These are phyloP conservation scores for Tricholoma sp. DNA, from an alignment of 768 basidiomycete species.

Conservation along the genomic window DNA sequence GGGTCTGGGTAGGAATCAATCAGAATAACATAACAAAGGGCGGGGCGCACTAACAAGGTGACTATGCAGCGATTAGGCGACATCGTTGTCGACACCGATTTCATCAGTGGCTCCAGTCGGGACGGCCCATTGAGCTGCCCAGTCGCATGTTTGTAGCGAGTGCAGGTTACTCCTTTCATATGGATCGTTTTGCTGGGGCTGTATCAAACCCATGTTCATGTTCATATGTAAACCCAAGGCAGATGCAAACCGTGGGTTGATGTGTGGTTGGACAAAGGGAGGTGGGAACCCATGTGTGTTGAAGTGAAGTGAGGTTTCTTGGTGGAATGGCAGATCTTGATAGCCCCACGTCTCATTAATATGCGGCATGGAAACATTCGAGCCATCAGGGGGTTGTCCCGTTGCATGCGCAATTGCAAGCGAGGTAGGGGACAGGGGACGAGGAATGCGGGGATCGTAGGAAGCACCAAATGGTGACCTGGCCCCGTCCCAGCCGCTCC, in stretches of 20 bases:
- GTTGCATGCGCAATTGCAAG: slow-evolving; percentile 41
- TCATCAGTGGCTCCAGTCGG: slow-evolving; percentile 14
- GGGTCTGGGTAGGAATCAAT: neutral
- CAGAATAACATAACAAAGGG: neutral
- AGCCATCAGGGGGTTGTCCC: slow-evolving; percentile 31
- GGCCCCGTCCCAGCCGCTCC: slow-evolving; percentile 12
- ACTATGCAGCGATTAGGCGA: neutral
- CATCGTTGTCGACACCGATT: neutral
- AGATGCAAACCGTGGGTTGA: slow-evolving; percentile 76
- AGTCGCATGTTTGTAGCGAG: slow-evolving; percentile 13
- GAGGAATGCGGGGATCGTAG: slow-evolving; percentile 24
- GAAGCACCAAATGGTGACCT: slow-evolving; percentile 19
- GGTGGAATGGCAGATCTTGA: slow-evolving; percentile 12
- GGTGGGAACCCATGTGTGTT: slow-evolving; percentile 14
- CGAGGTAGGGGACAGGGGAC: slow-evolving; percentile 39
- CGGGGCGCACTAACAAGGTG: neutral
- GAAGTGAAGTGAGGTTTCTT: slow-evolving; percentile 15
- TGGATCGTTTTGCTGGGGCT: slow-evolving; percentile 16
- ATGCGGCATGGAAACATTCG: slow-evolving; percentile 13
- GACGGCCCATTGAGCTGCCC: slow-evolving; percentile 37
- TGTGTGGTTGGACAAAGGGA: slow-evolving; percentile 65
- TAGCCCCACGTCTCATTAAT: slow-evolving; percentile 14
- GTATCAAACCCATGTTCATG: slow-evolving; percentile 20
- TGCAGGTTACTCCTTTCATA: neutral
- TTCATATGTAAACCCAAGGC: slow-evolving; percentile 51